phyloP scores from a whole-genome alignment of 2,329 filamentous ascomycete species.

The Curvularia lunata region DNA sequence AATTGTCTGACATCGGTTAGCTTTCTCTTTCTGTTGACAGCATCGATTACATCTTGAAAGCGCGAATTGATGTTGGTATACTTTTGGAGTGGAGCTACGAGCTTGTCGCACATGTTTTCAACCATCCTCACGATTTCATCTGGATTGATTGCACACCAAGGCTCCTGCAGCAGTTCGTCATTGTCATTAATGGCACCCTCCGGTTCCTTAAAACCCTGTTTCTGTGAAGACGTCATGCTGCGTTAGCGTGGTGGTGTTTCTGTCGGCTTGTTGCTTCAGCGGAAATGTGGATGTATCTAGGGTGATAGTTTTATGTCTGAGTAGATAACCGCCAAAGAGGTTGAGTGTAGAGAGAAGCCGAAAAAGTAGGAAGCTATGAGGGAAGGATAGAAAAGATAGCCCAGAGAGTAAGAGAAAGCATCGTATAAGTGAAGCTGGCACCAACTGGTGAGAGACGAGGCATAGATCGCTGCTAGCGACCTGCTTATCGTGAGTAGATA shows the following conservation, averaged over 20 bases:
- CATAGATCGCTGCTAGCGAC: not conserved
- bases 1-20: not conserved
- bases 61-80: not conserved
- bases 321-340: not conserved
- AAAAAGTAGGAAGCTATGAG: not conserved
- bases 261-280: not conserved
- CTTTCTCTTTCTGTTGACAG: not conserved
- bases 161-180: slow-evolving; percentile 8
- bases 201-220: not conserved
- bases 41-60: not conserved
- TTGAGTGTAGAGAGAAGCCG: not conserved
- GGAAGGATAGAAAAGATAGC: not conserved
- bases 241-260: not conserved
- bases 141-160: slow-evolving; percentile 13
- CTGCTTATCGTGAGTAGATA: not conserved
- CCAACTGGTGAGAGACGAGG: not conserved
- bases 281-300: not conserved
- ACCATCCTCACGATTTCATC: not conserved
- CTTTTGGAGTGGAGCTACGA: not conserved
- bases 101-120: slow-evolving; percentile 3
- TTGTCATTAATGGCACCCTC: not conserved
- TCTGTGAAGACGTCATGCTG: not conserved
- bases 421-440: not conserved
- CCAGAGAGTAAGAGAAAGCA: not conserved
- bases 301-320: not conserved